Percentiles rank a stretch among this genome's conserved stretches.
phyloP scores from a whole-genome alignment of 2,329 filamentous ascomycete genomes.

The Knufia fluminis region DNA sequence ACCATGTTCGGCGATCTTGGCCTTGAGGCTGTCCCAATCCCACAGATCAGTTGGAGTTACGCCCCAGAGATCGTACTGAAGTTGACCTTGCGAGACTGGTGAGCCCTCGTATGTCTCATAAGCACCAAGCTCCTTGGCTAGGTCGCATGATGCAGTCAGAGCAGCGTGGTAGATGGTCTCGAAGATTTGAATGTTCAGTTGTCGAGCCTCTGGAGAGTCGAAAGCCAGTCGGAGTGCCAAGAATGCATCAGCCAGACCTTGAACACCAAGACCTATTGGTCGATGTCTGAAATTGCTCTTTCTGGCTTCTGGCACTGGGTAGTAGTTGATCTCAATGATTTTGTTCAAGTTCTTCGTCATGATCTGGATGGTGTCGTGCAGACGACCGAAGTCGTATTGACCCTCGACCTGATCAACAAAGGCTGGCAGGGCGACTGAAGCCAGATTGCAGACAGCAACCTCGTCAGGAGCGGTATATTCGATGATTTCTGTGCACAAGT shows the following conservation, averaged over 20 bases:
- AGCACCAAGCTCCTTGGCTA: conserved; percentile 72
- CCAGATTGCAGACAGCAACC: conserved; percentile 96
- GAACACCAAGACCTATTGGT: conserved; percentile 91
- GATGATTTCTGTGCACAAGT: conserved; percentile 96
- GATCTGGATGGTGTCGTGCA: conserved; percentile 88
- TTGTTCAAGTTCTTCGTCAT: conserved; percentile 94
- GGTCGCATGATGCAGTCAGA: conserved; percentile 75
- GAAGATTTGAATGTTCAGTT: conserved; percentile 97
- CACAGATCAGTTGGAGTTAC: conserved; percentile 88
- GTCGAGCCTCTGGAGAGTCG: conserved; percentile 85
- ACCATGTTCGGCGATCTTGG: conserved; percentile 83
- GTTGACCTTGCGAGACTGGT: conserved; percentile 85
- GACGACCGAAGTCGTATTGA: conserved; percentile 88
- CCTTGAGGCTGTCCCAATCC: conserved; percentile 89
- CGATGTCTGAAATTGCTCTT: conserved; percentile 97
- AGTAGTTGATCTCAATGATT: conserved; percentile 97
- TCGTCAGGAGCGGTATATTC: conserved; percentile 97
- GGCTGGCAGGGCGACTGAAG: conserved; percentile 82
- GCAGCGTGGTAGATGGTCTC: conserved; percentile 98
- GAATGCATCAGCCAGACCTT: conserved; percentile 96
- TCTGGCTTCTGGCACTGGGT: conserved; percentile 86
- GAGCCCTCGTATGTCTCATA: conserved; percentile 91
- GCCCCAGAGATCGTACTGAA: conserved; percentile 98
- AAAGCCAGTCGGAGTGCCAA: conserved; percentile 93
- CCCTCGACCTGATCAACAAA: conserved; percentile 81